Base-by-base conservation (phyloP, 2,329 filamentous ascomycete genomes). In the Ophiostoma sp. region DNA sequence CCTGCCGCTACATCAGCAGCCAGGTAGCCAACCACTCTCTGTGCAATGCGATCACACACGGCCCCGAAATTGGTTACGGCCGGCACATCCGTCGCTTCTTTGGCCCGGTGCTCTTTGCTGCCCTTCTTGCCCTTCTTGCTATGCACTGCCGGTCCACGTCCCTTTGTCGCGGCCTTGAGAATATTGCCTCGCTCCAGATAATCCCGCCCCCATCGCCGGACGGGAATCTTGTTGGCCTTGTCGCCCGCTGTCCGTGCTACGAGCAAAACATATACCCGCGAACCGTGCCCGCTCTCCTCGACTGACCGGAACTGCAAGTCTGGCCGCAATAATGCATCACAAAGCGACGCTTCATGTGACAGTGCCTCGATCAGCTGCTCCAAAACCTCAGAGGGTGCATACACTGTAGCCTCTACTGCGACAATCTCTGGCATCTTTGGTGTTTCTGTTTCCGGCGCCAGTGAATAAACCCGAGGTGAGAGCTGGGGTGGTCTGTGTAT, bases 231-330 rank as follows among this genome's bases (percentile, higher is more conserved):
- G 12, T 36, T 18, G 16, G 42, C 62, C 76, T 71, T 65, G 2
- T 27, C 36, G 1, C 8, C 64, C 27, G 14, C 73, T 0, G 84
- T 85, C 70, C 80, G 80, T 1, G 84, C 85, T 4, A 88, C 85
- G 0, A 87, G 77, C 1, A 89, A 77, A 18, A 84, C 78, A 72
- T 86, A 87, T 71, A 85, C 81, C 4, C 85, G 79, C 49, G 81
- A 75, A 58, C 80, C 79, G 65, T 83, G 78, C 1, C 77, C 78
- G 67, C 84, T 86, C 70, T 86, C 83, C 72, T 87, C 83, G 0
- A 79, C 72, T 0, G 81, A 45, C 27, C 78, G 76, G 73, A 87
- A 81, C 63, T 77, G 74, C 2, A 87, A 72, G 40, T 69, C 71
- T 9, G 41, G 18, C 1, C 16, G 58, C n/a, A 40, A 49, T 3